These are phyloP conservation scores for Phytophthora ramorum DNA, from an alignment of 352 stramenopile genomes.

Conservation along the genomic window DNA sequence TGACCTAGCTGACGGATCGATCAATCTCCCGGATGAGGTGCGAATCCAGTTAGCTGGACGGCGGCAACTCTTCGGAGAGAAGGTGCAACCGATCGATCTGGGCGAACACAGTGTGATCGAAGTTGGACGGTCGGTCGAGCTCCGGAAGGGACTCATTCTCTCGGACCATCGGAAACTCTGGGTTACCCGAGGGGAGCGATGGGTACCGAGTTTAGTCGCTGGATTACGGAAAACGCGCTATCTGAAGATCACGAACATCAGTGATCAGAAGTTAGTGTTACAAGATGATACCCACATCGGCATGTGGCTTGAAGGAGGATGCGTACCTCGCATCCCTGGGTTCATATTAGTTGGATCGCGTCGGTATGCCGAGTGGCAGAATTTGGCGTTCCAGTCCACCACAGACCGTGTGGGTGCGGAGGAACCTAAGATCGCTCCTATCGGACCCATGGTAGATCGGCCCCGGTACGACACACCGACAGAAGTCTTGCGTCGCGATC, in stretches of 20 bases:
- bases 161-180: too few species aligned
- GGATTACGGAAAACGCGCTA: background rate
- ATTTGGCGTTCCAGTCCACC: slow-evolving; percentile 6
- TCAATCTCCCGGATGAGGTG: too few species aligned
- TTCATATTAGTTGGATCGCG: slow-evolving; percentile 12
- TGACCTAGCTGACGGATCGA: too few species aligned
- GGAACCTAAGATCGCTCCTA: too few species aligned
- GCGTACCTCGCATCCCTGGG: background rate
- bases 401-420: background rate
- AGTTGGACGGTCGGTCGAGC: too few species aligned
- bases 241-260: slow-evolving; percentile 17
- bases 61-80: too few species aligned
- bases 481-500: background rate
- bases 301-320: slow-evolving; percentile 7
- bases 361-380: slow-evolving; percentile 23
- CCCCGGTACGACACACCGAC: background rate
- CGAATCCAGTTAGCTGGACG: too few species aligned
- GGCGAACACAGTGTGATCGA: too few species aligned
- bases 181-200: slow-evolving; percentile 3
- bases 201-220: background rate
- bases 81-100: too few species aligned
- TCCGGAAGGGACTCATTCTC: too few species aligned
- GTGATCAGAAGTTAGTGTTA: background rate
- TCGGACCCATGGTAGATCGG: background rate
- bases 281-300: background rate